A percentile compares a stretch with the other conserved stretches of the same genome.
Conservation (phyloP, 345 rosid species). For the Murraya koenigii region DNA sequence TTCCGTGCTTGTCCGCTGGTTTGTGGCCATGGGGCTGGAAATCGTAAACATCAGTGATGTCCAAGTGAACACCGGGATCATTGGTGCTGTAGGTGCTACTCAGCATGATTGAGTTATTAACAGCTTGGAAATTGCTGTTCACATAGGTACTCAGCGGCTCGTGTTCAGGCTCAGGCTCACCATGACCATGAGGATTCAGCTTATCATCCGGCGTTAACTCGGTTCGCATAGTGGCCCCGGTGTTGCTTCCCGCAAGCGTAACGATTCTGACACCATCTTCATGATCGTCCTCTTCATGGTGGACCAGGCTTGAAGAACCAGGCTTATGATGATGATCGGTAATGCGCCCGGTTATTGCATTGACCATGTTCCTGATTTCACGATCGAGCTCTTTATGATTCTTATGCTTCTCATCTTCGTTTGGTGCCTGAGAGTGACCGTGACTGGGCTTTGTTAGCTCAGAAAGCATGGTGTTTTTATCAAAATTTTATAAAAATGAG, state of each 20-base stretch:
- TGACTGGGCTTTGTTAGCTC: conserved; percentile 26
- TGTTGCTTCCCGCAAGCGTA: conserved; percentile 78
- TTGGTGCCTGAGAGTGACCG: not conserved
- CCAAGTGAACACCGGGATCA: conserved; percentile 91
- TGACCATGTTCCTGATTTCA: conserved; percentile 48
- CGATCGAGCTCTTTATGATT: conserved; percentile 27
- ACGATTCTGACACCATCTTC: conserved; percentile 46
- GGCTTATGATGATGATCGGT: conserved; percentile 40
- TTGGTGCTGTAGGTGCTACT: conserved; percentile 59
- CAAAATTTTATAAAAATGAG: no score
- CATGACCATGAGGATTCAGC: conserved; percentile 1
- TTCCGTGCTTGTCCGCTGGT: conserved; percentile 15
- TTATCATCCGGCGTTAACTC: conserved; percentile 45
- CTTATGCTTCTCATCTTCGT: conserved; percentile 24
- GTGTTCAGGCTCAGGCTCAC: conserved; percentile 43
- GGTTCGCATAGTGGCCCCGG: conserved; percentile 72
- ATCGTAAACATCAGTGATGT: conserved; percentile 44
- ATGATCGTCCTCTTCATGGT: conserved; percentile 25
- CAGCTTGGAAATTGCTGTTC: conserved; percentile 88
- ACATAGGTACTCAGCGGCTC: conserved; percentile 58
- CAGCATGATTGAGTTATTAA: conserved; percentile 88
- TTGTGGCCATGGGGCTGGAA: conserved; percentile 8
- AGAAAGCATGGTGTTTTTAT: conserved; percentile 29
- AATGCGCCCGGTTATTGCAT: conserved; percentile 37
- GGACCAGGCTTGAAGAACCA: conserved; percentile 35